A percentile compares a stretch with the other conserved stretches of the same genome.
phyloP scores from a whole-genome alignment of 2,329 filamentous ascomycete genomes.

The Magnaporthiopsis poae region DNA sequence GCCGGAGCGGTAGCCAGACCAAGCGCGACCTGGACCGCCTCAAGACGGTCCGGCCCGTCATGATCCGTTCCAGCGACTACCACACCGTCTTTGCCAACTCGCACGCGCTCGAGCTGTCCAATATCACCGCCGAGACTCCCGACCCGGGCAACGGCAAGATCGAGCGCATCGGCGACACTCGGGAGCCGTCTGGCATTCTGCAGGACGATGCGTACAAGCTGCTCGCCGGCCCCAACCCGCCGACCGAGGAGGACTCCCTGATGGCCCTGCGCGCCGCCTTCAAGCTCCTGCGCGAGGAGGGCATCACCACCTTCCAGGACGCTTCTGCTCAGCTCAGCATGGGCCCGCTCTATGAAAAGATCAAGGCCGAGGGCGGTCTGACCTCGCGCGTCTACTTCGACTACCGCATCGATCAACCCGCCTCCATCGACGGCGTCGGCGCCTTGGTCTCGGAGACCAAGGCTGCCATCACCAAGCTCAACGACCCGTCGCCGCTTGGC shows the following conservation, averaged over 20 bases:
- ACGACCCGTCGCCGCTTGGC: not conserved
- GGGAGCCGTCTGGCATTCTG: slow-evolving; percentile 1
- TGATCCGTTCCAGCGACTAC: slow-evolving; percentile 1
- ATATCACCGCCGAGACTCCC: not conserved
- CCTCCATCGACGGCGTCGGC: not conserved
- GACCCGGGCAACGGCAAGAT: slow-evolving; percentile 2
- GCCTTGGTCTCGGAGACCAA: not conserved
- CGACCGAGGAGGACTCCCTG: not conserved
- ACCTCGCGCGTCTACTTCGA: slow-evolving; percentile 3
- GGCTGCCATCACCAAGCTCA: not conserved
- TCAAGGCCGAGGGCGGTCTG: slow-evolving; percentile 1
- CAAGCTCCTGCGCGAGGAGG: slow-evolving; percentile 6
- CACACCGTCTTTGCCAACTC: slow-evolving; percentile 4
- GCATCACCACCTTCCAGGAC: slow-evolving; percentile 4
- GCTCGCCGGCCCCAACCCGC: not conserved
- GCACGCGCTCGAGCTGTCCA: not conserved
- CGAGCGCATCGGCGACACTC: not conserved
- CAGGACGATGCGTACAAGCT: not conserved
- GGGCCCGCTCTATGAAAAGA: not conserved
- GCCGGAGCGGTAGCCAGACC: not conserved
- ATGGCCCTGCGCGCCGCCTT: slow-evolving; percentile 1
- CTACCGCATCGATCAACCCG: not conserved
- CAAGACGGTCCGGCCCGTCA: slow-evolving; percentile 2
- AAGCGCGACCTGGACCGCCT: slow-evolving; percentile 1
- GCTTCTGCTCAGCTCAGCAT: not conserved